phyloP scores from a whole-genome alignment of 2,329 filamentous ascomycete genomes.

The Colletotrichum filicis region DNA sequence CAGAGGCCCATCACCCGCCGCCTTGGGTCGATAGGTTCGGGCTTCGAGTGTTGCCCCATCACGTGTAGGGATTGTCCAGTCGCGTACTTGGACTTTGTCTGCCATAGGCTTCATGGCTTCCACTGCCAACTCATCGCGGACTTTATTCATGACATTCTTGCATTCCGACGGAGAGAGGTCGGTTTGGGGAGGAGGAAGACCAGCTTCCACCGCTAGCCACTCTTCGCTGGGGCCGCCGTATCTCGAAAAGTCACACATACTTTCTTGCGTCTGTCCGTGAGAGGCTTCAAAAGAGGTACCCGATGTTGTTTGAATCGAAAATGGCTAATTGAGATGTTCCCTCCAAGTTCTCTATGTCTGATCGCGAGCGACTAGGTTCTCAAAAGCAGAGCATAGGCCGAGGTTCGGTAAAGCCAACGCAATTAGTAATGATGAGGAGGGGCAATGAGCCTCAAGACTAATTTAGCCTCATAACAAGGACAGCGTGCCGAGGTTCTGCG shows the following conservation, averaged over 20 bases:
- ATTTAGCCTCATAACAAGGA: neutral
- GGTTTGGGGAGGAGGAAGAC: conserved; percentile 36
- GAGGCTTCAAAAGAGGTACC: neutral
- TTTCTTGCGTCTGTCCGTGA: neutral
- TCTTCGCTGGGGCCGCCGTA: conserved; percentile 55
- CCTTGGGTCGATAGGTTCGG: conserved; percentile 56
- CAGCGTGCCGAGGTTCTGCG: neutral
- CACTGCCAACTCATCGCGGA: conserved; percentile 46
- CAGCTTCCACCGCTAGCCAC: conserved; percentile 54
- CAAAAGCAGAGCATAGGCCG: neutral
- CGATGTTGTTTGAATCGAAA: neutral
- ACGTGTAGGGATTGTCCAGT: conserved; percentile 53
- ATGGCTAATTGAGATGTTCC: neutral
- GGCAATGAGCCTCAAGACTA: neutral
- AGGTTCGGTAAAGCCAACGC: neutral
- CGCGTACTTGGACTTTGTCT: conserved; percentile 44
- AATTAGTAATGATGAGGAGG: neutral
- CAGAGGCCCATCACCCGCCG: conserved; percentile 46
- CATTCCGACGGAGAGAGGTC: conserved; percentile 38
- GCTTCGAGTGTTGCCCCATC: conserved; percentile 57
- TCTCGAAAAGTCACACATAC: conserved; percentile 42
- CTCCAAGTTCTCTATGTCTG: neutral
- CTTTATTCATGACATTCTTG: conserved; percentile 41
- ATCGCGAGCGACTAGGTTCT: no score
- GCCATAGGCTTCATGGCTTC: conserved; percentile 41